Base-by-base conservation (phyloP, 192 early-diverging fungal species). In the Coemansia sp. region DNA sequence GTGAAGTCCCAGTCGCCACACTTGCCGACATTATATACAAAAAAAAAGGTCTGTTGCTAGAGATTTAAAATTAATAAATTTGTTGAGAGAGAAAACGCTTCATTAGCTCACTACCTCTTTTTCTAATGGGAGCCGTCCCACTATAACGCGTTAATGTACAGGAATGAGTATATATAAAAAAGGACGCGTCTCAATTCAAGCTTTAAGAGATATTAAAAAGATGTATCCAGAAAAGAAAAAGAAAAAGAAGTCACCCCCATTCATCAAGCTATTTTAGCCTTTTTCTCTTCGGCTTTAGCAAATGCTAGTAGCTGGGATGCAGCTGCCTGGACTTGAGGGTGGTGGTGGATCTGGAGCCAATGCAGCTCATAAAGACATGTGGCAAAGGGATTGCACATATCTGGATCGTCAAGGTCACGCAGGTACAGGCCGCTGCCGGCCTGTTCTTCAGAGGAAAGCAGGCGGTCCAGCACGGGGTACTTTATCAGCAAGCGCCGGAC, bases 311-410 rank as follows among this genome's bases (percentile, higher is more conserved):
- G 67, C 13, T 61, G 59, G 8, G 50, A 44, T 1, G 62, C 61
- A 13, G 69, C 79, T 2, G 39, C 59, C 19, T 72, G 73, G 19
- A 81, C 79, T 30, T 42, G 36, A 12, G 65, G 9, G 36, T 57
- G 19, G 53, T 66, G 65, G 54, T 65, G 66, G 54, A 58, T 75
- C 59, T 73, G 82, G 49, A 92, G 85, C 55, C 89, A 80, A 51
- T 82, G 81, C 46, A 94, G 69, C 68, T 98, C 95, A 80, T 88
- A 98, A 43, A 95, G 56, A 65, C 85, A 91, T 3, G 96, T 87
- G 3, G 92, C 90, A 70, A 94, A 93, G 3, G 96, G 92, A 64
- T 98, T 98, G 63, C 91, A 94, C 59, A 96, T 80, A 53, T 98
- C 93, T 0, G 94, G 91, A 57, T 98, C 94, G 61, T 94, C 87